A percentile compares a stretch with the other conserved stretches of the same genome.
Evolutionary conservation across 2,329 filamentous ascomycete genomes (phyloP).

Genomic region (Botryotinia convoluta): DNA sequence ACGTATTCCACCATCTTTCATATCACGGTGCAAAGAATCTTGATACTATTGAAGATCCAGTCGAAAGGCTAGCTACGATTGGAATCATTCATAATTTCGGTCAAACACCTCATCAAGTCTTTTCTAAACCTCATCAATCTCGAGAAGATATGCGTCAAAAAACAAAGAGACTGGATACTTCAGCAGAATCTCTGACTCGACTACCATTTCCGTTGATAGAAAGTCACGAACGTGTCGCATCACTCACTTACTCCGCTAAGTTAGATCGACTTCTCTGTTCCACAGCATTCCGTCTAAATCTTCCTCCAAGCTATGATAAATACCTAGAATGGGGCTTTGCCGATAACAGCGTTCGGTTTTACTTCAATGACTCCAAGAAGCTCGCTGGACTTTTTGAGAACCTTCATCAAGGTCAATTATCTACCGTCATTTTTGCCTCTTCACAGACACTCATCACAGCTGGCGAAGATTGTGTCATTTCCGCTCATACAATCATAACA

Average conservation of each 20-base stretch:
- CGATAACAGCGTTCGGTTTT: conserved; percentile 90
- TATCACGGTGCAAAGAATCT: conserved; percentile 93
- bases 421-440: conserved; percentile 79
- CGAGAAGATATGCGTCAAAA: conserved; percentile 67
- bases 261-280: conserved; percentile 81
- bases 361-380: conserved; percentile 77
- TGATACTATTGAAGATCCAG: conserved; percentile 83
- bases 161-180: conserved; percentile 70
- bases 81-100: conserved; percentile 98
- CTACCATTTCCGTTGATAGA: conserved; percentile 73
- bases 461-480: conserved; percentile 87
- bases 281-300: conserved; percentile 79
- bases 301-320: conserved; percentile 82
- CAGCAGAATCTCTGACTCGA: conserved; percentile 71
- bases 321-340: conserved; percentile 96
- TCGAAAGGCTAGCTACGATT: conserved; percentile 84
- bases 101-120: conserved; percentile 94
- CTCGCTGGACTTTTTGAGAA: conserved; percentile 89
- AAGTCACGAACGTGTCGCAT: conserved; percentile 74
- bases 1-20: conserved; percentile 94
- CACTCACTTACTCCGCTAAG: conserved; percentile 73
- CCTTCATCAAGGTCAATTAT: conserved; percentile 86
- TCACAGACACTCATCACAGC: conserved; percentile 88
- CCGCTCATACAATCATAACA: conserved; percentile 72
- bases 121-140: conserved; percentile 74